Base-by-base conservation (phyloP, 106 monocot genomes). In the Acorus gramineus region DNA sequence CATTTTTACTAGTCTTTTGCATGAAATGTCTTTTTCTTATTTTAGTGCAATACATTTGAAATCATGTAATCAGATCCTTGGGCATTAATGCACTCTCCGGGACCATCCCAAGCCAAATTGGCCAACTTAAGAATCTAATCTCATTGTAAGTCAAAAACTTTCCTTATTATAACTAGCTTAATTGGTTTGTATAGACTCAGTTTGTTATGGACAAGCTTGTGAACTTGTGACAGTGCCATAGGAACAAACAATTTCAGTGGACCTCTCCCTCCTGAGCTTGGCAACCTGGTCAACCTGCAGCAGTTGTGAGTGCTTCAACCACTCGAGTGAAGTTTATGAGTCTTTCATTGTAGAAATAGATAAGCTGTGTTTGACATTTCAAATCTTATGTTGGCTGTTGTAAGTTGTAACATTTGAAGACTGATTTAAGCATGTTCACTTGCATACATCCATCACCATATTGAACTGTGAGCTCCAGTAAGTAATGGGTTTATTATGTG, bases 41-140 rank as follows among this genome's bases (percentile, higher is more conserved):
- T 28, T 28, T 28, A 28, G 28, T 28, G 28, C 28, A 28, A 28
- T 28, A 28, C 28, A 28, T 28, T 28, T 28, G 28, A 28, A 28
- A 28, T 28, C 28, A 28, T 28, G 28, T 28, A 0, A n/a, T 14
- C 58, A 77, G 77, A 55, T 66, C 4, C 53, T 8, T 77, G 50
- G 77, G 71, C 49, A 56, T 45, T 7, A 77, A 77, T 66, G 54
- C 65, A 6, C 50, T 77, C 14, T 77, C 77, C 14, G 77, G 77
- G 47, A 9, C 60, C 42, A 61, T 77, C 6, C 77, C 77, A 11
- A 50, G 60, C 5, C 71, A 77, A 56, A 49, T 77, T 4, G 77
- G 77, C 28, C 66, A 77, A 2, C 66, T 77, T 6, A 14, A 66
- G 14, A 60, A 66, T 0, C 66, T 77, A 8, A 56, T 77, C 56